Conservation (phyloP, 352 stramenopile species). For the Blastocystis hominis region DNA sequence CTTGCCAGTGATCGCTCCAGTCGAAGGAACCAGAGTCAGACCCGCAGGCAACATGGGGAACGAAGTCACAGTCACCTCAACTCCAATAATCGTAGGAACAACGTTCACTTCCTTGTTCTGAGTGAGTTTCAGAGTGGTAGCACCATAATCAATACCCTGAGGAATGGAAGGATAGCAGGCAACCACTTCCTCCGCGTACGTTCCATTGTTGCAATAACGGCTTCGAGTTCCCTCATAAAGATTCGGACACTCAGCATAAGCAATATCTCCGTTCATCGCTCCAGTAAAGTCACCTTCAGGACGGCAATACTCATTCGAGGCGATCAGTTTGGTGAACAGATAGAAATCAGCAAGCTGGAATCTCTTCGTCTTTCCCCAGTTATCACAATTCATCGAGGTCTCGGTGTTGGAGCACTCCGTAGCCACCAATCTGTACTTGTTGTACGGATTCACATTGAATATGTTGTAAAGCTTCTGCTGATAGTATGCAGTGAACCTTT, state of each 20-base stretch:
- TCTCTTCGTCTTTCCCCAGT: background rate
- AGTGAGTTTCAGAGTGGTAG: background rate
- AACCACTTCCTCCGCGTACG: background rate
- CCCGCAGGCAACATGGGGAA: constrained; percentile 2
- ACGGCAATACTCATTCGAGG: background rate
- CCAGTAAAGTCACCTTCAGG: background rate
- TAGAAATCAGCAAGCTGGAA: constrained; percentile 51
- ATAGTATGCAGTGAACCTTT: constrained; percentile 23
- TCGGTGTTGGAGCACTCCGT: constrained; percentile 10
- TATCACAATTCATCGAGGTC: background rate
- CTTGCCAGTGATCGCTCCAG: background rate
- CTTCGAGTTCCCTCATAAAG: background rate
- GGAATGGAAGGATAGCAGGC: background rate
- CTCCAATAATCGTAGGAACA: background rate
- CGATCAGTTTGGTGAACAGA: constrained; percentile 33
- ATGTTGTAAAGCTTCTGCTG: constrained; percentile 28
- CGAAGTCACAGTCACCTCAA: background rate
- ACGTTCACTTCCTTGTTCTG: background rate
- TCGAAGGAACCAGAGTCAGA: background rate
- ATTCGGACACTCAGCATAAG: constrained; percentile 27
- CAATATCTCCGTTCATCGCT: constrained; percentile 14
- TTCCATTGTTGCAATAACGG: constrained; percentile 16
- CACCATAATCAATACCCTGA: background rate
- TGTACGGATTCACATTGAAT: constrained; percentile 24
- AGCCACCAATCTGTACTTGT: constrained; percentile 23